These are phyloP conservation scores for Umbelopsis sp. DNA, from an alignment of 192 early-diverging fungal species.

Conservation along the genomic window DNA sequence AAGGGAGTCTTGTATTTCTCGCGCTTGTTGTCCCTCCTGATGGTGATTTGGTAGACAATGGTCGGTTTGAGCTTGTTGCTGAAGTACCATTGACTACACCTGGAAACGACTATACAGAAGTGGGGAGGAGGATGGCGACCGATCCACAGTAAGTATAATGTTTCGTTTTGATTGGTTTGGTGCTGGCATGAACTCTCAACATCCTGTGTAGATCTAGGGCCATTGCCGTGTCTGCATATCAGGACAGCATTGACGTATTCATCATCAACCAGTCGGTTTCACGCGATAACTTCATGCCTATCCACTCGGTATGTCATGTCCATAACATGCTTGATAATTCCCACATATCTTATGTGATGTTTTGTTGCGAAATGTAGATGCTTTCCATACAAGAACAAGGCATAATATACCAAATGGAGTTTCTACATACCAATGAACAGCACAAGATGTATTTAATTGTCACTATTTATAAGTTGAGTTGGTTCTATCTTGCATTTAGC, in stretches of 20 bases:
- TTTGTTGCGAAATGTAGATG: conserved; percentile 21
- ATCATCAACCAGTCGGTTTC: conserved; percentile 24
- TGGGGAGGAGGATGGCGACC: conserved; percentile 31
- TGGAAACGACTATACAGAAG: conserved; percentile 22
- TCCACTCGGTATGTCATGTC: conserved; percentile 11
- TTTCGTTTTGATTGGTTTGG: background rate
- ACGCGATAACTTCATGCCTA: conserved; percentile 22
- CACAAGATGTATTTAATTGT: conserved; percentile 4
- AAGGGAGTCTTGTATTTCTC: conserved; percentile 28
- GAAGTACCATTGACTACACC: conserved; percentile 22
- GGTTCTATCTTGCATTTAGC: conserved; percentile 14
- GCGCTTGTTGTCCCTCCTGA: background rate
- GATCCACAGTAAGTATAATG: conserved; percentile 30
- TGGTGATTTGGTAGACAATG: background rate
- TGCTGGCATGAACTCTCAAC: background rate
- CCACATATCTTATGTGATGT: background rate
- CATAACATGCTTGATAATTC: no score
- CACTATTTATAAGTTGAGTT: background rate
- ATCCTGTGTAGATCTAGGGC: conserved; percentile 24
- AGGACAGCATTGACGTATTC: conserved; percentile 30
- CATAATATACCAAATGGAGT: conserved; percentile 40
- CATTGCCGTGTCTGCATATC: conserved; percentile 29
- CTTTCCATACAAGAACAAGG: conserved; percentile 29
- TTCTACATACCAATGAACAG: conserved; percentile 20
- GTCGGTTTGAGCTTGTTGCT: conserved; percentile 24